These are phyloP conservation scores for Akanthomyces dipterigenus DNA, from an alignment of 2,329 filamentous ascomycete species.

Conservation along the genomic window DNA sequence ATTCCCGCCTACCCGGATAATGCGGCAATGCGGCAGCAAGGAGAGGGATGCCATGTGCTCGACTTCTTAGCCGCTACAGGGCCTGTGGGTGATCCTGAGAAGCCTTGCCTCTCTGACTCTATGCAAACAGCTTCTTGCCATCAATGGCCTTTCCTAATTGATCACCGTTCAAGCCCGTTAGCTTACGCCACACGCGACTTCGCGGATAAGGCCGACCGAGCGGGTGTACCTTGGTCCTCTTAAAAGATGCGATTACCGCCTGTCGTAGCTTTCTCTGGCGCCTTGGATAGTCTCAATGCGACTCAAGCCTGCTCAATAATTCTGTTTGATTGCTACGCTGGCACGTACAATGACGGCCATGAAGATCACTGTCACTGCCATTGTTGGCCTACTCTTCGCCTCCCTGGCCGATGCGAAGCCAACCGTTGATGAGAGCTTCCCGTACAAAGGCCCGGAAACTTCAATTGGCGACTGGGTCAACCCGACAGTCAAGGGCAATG, in stretches of 20 bases:
- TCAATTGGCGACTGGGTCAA: slow-evolving; percentile 47
- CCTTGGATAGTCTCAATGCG: neutral
- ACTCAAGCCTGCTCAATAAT: neutral
- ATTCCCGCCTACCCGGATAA: neutral
- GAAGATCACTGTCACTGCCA: neutral
- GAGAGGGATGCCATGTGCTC: neutral
- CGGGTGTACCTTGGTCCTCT: neutral
- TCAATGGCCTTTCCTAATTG: neutral
- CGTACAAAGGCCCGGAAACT: slow-evolving; percentile 41
- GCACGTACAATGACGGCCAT: neutral
- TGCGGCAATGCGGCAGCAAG: neutral
- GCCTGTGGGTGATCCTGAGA: neutral
- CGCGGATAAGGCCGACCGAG: neutral
- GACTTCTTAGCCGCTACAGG: neutral
- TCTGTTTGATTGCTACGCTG: neutral
- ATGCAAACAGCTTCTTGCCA: neutral
- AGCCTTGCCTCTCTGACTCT: neutral
- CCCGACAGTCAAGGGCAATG: slow-evolving; percentile 42
- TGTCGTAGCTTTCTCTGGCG: neutral
- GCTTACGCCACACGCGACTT: neutral
- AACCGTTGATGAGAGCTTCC: slow-evolving; percentile 34
- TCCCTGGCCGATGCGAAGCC: slow-evolving; percentile 9
- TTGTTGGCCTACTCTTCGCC: slow-evolving; percentile 11
- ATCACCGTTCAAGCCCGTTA: neutral
- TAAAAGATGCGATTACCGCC: neutral